phyloP scores from a whole-genome alignment of 768 basidiomycete genomes.

The Lactarius tabidus region DNA sequence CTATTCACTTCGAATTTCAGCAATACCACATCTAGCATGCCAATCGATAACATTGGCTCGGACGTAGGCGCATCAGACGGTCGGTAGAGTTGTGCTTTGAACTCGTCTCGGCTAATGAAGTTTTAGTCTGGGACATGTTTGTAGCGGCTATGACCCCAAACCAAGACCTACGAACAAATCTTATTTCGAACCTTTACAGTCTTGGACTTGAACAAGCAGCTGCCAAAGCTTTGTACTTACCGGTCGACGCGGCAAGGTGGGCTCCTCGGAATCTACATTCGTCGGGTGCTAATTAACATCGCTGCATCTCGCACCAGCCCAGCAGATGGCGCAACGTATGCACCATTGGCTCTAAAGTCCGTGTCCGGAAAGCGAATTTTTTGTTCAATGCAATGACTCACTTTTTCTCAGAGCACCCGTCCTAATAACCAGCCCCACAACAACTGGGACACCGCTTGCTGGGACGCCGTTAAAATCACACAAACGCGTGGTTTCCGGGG shows the following conservation, averaged over 20 bases:
- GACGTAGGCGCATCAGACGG: too few species aligned
- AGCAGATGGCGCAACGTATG: not conserved
- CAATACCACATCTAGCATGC: constrained; percentile 7
- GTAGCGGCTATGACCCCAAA: constrained; percentile 5
- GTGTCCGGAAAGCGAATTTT: not conserved
- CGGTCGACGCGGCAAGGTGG: not conserved
- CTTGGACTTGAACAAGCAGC: not conserved
- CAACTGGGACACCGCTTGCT: too few species aligned
- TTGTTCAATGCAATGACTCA: not conserved
- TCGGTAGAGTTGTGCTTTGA: not conserved
- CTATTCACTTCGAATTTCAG: not conserved
- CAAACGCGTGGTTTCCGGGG: not conserved
- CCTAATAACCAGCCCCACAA: too few species aligned
- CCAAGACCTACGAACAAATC: not conserved
- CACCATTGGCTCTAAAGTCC: not conserved
- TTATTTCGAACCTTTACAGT: constrained; percentile 8
- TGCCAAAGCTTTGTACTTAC: too few species aligned
- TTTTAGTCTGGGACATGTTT: constrained; percentile 15
- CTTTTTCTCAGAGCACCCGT: not conserved
- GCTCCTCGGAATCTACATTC: not conserved
- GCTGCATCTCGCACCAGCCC: not conserved
- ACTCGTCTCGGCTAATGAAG: not conserved
- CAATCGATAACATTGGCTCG: constrained; percentile 4
- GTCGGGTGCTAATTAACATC: not conserved
- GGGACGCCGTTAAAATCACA: not conserved